Evolutionary conservation across 2,329 filamentous ascomycete species (phyloP).

Genomic region (Xylariaceae sp.): DNA sequence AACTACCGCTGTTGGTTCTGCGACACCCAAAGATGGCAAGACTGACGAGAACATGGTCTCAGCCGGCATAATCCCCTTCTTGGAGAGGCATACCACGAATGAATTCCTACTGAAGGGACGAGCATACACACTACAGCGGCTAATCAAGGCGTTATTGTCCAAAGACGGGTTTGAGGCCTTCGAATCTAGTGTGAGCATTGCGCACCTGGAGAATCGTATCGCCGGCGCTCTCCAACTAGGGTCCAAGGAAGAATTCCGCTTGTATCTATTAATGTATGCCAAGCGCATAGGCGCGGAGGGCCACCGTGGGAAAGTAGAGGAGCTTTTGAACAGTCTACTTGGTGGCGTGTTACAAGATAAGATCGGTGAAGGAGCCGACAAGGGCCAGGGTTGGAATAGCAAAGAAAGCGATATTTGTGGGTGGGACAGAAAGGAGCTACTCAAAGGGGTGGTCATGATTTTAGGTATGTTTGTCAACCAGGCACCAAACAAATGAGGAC

Average conservation of each 20-base stretch:
- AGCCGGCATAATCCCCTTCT: conserved; percentile 88
- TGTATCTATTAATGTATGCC: conserved; percentile 98
- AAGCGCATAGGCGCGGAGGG: conserved; percentile 94
- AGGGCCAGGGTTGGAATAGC: conserved; percentile 67
- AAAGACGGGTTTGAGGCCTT: conserved; percentile 92
- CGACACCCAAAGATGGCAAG: conserved; percentile 54
- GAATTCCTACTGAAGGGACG: conserved; percentile 91
- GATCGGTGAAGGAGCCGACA: conserved; percentile 49
- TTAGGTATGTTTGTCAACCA: conserved; percentile 69
- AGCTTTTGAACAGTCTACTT: conserved; percentile 81
- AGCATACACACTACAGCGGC: conserved; percentile 87
- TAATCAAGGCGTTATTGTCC: conserved; percentile 87
- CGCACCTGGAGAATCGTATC: conserved; percentile 92
- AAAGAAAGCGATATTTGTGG: conserved; percentile 80
- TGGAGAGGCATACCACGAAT: conserved; percentile 93
- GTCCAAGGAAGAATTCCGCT: conserved; percentile 88
- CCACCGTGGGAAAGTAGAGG: conserved; percentile 86
- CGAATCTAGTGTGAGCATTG: conserved; percentile 89
- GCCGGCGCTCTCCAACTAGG: conserved; percentile 86
- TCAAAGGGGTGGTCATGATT: conserved; percentile 91
- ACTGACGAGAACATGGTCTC: conserved; percentile 69
- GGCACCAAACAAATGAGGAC: conserved; percentile 7
- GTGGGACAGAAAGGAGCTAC: conserved; percentile 84
- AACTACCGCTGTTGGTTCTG: conserved; percentile 69
- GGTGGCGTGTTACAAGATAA: conserved; percentile 73